These are phyloP conservation scores for Stephanodiscus minutulus DNA, from an alignment of 108 stramenopile genomes.

Conservation along the genomic window DNA sequence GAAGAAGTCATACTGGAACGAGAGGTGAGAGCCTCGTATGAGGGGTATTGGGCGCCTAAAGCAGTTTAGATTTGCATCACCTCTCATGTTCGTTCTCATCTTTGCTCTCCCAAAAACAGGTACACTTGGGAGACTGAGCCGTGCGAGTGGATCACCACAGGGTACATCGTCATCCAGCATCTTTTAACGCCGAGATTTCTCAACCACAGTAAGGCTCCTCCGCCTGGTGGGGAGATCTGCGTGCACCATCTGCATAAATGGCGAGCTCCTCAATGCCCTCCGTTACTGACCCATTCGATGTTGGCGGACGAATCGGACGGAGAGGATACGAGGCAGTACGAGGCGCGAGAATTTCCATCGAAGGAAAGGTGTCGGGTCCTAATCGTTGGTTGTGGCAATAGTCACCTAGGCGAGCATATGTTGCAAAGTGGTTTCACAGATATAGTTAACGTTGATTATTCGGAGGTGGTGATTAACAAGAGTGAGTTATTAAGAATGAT, in stretches of 20 bases:
- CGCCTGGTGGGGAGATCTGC: conserved; percentile 26
- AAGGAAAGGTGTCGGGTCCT: conserved; percentile 54
- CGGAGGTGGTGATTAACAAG: conserved; percentile 69
- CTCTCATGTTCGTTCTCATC: neutral
- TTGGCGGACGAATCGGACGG: conserved; percentile 5
- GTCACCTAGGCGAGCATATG: conserved; percentile 69
- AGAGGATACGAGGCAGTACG: conserved; percentile 14
- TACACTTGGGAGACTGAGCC: conserved; percentile 24
- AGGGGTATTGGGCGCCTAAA: neutral
- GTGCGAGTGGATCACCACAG: conserved; percentile 39
- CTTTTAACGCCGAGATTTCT: conserved; percentile 32
- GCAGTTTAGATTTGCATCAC: neutral
- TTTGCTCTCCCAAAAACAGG: neutral
- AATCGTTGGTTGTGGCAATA: conserved; percentile 70
- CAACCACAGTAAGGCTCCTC: conserved; percentile 11
- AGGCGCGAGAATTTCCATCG: conserved; percentile 54
- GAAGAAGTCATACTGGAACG: conserved; percentile 38
- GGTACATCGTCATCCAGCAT: conserved; percentile 18
- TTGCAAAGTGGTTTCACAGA: conserved; percentile 66
- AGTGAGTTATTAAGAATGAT: conserved; percentile 30
- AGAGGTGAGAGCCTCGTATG: conserved; percentile 16
- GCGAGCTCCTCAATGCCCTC: neutral
- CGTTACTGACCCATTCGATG: neutral
- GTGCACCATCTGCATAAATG: conserved; percentile 19
- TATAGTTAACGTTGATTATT: conserved; percentile 77